These are phyloP conservation scores for Eucalyptus curtisii DNA, from an alignment of 345 rosid species.

Conservation along the genomic window DNA sequence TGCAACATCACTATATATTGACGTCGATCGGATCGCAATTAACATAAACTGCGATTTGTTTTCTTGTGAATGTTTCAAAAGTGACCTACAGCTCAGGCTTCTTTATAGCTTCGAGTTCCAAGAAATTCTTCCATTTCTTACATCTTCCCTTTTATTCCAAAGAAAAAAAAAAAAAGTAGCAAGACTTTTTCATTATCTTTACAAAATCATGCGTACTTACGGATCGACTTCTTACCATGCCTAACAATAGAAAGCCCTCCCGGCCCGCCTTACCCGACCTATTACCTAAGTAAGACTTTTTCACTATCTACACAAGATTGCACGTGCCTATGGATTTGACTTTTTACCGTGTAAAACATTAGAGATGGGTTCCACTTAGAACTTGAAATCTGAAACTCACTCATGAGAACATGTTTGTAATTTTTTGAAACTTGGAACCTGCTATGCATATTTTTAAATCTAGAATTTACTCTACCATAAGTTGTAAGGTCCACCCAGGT, in stretches of 20 bases:
- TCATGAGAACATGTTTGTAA: no score
- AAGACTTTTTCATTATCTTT: background rate
- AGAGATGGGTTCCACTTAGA: no score
- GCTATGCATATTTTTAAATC: no score
- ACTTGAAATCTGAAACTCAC: no score
- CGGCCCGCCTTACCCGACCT: background rate
- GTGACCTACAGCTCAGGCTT: background rate
- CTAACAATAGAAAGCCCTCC: background rate
- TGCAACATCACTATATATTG: background rate
- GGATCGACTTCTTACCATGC: background rate
- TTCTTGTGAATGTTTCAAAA: background rate
- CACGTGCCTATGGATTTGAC: background rate
- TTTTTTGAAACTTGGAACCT: no score
- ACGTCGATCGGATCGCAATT: background rate
- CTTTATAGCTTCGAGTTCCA: background rate
- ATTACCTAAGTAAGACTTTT: background rate
- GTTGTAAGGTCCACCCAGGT: accelerated
- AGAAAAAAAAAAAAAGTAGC: background rate
- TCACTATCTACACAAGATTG: background rate
- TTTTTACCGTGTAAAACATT: accelerated
- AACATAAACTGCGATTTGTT: background rate
- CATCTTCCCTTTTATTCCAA: background rate
- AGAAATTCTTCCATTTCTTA: background rate
- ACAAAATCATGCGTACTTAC: background rate
- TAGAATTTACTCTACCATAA: accelerated